Evolutionary conservation across 1,139 yeast species (phyloP).

Genomic region (Groenewaldozyma auringiensis): DNA sequence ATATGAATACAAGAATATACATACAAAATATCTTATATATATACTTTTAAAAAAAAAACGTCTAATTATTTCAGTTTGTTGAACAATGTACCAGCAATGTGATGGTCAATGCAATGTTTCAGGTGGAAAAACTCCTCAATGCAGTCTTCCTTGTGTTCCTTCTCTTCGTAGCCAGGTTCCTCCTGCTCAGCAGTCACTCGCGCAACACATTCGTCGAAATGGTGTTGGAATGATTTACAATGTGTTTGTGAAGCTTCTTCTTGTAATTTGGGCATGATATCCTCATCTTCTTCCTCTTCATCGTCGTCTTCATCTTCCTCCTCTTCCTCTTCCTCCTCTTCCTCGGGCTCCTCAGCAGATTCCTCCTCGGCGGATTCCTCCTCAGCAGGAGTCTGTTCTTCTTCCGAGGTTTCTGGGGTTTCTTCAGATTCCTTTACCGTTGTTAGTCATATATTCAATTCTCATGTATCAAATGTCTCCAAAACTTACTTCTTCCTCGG

Average conservation of each 20-base stretch:
- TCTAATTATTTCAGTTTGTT: constrained; percentile 75
- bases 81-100: constrained; percentile 89
- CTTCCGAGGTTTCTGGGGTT: constrained; percentile 22
- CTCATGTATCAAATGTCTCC: constrained; percentile 7
- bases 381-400: constrained; percentile 17
- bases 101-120: constrained; percentile 86
- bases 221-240: constrained; percentile 75
- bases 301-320: constrained; percentile 45
- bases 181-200: constrained; percentile 85
- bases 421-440: constrained; percentile 18
- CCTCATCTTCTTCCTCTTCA: constrained; percentile 43
- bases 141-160: constrained; percentile 89
- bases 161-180: constrained; percentile 72
- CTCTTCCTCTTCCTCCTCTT: constrained; percentile 35
- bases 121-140: constrained; percentile 97
- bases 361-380: constrained; percentile 13
- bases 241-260: constrained; percentile 46
- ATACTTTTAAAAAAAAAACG: too few species aligned
- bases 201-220: constrained; percentile 89
- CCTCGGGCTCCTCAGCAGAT: constrained; percentile 22
- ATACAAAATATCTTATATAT: too few species aligned
- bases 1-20: too few species aligned
- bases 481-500: constrained; percentile 49
- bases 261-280: constrained; percentile 26
- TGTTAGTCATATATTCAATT: background rate